Evolutionary conservation across 352 stramenopile species (phyloP), one percentile per base, ranked within the genome.

Genomic region (Globisporangium paroecandrum): DNA sequence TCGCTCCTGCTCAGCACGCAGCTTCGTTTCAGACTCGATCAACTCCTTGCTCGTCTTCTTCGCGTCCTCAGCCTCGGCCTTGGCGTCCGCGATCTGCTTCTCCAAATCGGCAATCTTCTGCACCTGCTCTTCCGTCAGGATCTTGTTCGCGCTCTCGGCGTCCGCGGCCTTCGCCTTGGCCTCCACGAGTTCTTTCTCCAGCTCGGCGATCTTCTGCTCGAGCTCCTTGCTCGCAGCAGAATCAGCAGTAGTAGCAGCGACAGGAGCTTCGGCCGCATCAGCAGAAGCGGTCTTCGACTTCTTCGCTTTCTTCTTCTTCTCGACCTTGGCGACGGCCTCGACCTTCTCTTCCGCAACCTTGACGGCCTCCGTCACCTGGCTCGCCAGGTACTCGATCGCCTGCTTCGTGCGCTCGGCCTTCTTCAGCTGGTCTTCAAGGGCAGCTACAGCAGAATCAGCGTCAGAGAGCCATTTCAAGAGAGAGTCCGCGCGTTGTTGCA

Each of bases 351-450:
- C 36, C 32, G 27, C 27, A 8, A 36, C 55, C 55, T 60, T 62
- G 32, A 36, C 51, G 1, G 12, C 15, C 27, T 64, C 51, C 0
- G n/a, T 51, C 24, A 43, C 38, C 47, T 77, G 64, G 18, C 66
- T 59, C n/a, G 65, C 66, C 1, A 85, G 69, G 34, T 69, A 83
- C 36, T 65, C 66, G 18, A 72, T 62, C 22, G 76, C 71, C 29
- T 77, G 65, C 53, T 82, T 79, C 0, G 76, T 83, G 58, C 68
- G 76, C 56, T 77, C 68, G 1, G 82, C 69, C 61, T 81, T 76
- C 54, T 59, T 58, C 49, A 83, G 67, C 22, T 80, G 62, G 22
- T 55, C 72, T 68, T 85, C 77, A 5, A 88, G 36, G 29, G 61
- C 71, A 53, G 71, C 57, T 27, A 82, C 27, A 43, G 15, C 46